These are phyloP conservation scores for Cetraspora pellucida DNA, from an alignment of 192 early-diverging fungal species.

Conservation along the genomic window DNA sequence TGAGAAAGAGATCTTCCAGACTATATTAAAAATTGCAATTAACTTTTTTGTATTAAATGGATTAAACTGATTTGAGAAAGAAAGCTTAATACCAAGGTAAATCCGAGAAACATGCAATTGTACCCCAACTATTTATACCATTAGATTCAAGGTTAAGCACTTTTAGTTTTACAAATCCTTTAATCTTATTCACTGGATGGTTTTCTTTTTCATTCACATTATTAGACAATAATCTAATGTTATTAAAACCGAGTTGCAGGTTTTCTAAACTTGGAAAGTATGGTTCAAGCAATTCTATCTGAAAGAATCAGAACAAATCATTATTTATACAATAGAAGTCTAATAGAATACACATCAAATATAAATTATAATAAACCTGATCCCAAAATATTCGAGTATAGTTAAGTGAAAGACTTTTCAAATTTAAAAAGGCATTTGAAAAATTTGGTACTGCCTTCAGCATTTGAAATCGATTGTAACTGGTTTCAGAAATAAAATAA, in stretches of 20 bases:
- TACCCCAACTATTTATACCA: constrained; percentile 45
- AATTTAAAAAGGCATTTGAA: constrained; percentile 30
- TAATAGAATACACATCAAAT: neutral
- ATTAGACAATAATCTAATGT: constrained; percentile 31
- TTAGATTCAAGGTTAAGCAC: constrained; percentile 57
- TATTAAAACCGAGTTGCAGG: constrained; percentile 56
- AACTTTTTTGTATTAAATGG: neutral
- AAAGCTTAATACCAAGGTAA: constrained; percentile 29
- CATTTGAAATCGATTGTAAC: constrained; percentile 37
- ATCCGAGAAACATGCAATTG: constrained; percentile 43
- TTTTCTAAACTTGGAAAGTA: constrained; percentile 50
- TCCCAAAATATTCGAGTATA: constrained; percentile 41
- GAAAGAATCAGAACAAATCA: neutral
- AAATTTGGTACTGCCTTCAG: constrained; percentile 13
- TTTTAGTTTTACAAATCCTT: constrained; percentile 49
- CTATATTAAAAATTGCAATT: constrained; percentile 19
- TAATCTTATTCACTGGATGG: constrained; percentile 29
- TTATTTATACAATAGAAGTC: neutral
- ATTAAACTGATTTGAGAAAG: neutral
- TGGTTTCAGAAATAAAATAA: neutral
- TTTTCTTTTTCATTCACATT: neutral
- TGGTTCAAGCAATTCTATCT: constrained; percentile 47
- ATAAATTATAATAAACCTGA: constrained; percentile 35
- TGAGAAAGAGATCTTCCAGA: constrained; percentile 44
- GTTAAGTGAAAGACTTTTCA: constrained; percentile 42